These are phyloP conservation scores for Fusarium anguioides DNA, from an alignment of 2,329 filamentous ascomycete genomes.

Conservation along the genomic window DNA sequence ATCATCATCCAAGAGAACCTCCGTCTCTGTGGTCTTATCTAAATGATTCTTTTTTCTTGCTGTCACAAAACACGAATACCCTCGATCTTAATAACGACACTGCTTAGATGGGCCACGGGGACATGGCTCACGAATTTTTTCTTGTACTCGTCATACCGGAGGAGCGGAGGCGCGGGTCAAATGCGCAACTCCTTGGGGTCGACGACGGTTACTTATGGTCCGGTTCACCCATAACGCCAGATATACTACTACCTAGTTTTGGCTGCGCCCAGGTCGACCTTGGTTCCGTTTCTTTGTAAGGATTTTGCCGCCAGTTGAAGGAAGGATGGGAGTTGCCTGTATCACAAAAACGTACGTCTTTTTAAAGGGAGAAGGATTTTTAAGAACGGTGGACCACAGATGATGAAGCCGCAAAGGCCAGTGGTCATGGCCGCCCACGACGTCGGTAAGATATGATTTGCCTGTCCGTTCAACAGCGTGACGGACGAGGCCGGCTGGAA, in stretches of 20 bases:
- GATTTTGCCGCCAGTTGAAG: slow-evolving; percentile 45
- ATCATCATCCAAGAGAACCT: slow-evolving; percentile 99
- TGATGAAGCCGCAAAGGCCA: slow-evolving; percentile 38
- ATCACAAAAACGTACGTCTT: slow-evolving; percentile 49
- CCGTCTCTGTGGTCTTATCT: slow-evolving; percentile 95
- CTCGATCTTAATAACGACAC: slow-evolving; percentile 56
- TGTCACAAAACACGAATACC: slow-evolving; percentile 57
- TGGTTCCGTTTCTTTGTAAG: slow-evolving; percentile 47
- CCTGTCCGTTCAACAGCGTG: slow-evolving; percentile 28
- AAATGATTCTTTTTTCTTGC: slow-evolving; percentile 58
- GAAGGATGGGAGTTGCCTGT: slow-evolving; percentile 49
- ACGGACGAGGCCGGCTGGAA: slow-evolving; percentile 33
- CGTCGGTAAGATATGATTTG: slow-evolving; percentile 32
- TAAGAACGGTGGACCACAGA: slow-evolving; percentile 37
- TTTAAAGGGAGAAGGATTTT: slow-evolving; percentile 40
- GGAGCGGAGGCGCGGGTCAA: slow-evolving; percentile 39
- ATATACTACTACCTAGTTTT: slow-evolving; percentile 40
- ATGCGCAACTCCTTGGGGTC: slow-evolving; percentile 33
- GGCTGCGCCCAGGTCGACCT: slow-evolving; percentile 45
- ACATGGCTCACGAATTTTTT: slow-evolving; percentile 55
- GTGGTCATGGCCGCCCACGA: slow-evolving; percentile 28
- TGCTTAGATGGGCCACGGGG: slow-evolving; percentile 52
- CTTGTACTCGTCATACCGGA: slow-evolving; percentile 49
- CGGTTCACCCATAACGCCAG: slow-evolving; percentile 26
- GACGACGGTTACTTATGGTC: slow-evolving; percentile 31